Evolutionary conservation across 2,329 filamentous ascomycete genomes (phyloP).

Genomic region (Cladobotryum protrusum): DNA sequence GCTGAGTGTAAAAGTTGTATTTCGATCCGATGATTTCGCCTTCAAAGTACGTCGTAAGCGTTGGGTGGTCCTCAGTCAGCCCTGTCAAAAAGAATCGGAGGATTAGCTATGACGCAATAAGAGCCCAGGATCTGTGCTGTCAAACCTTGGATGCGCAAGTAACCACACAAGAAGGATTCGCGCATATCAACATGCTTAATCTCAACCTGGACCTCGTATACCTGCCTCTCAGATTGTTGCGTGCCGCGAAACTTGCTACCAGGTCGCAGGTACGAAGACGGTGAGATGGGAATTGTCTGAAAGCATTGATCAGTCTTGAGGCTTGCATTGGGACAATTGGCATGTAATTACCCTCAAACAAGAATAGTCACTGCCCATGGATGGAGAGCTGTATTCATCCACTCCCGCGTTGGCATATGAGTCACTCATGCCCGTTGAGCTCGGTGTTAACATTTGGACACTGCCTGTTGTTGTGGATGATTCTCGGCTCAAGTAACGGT

Average conservation of each 20-base stretch:
- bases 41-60: constrained; percentile 97
- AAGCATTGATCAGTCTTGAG: not conserved
- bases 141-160: constrained; percentile 86
- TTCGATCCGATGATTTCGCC: constrained; percentile 95
- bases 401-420: constrained; percentile 21
- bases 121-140: not conserved
- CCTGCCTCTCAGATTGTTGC: constrained; percentile 86
- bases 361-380: constrained; percentile 34
- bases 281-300: constrained; percentile 68
- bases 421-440: constrained; percentile 17
- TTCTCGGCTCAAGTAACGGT: constrained; percentile 19
- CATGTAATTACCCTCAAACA: constrained; percentile 28
- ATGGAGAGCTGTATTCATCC: constrained; percentile 27
- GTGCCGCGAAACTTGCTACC: constrained; percentile 86
- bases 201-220: constrained; percentile 94
- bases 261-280: constrained; percentile 78
- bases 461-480: constrained; percentile 11
- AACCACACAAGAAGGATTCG: constrained; percentile 91
- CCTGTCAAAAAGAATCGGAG: constrained; percentile 43
- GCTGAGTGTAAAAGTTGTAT: constrained; percentile 87
- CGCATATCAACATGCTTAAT: constrained; percentile 94
- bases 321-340: not conserved
- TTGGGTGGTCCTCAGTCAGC: constrained; percentile 90
- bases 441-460: constrained; percentile 14
- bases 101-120: constrained; percentile 11